These are phyloP conservation scores for Eucalyptus pauciflora DNA, from an alignment of 345 rosid genomes.

Conservation along the genomic window DNA sequence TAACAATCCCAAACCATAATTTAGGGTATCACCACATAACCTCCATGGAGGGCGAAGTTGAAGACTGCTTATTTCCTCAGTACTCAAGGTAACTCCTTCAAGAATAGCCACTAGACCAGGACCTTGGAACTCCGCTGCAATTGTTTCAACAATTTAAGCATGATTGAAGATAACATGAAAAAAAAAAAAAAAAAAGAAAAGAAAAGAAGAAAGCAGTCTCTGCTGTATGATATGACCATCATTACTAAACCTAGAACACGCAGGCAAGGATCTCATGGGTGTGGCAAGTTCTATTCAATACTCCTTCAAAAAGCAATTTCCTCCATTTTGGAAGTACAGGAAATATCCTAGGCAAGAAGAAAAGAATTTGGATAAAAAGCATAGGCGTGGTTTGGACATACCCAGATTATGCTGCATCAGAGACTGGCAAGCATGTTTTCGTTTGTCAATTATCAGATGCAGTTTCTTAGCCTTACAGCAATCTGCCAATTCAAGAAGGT, in stretches of 20 bases:
- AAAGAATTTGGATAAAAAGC: not conserved
- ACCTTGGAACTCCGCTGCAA: constrained; percentile 88
- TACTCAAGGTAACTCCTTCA: constrained; percentile 76
- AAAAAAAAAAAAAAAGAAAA: not conserved
- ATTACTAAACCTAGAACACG: not conserved
- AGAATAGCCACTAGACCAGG: constrained; percentile 81
- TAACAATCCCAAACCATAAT: constrained; percentile 86
- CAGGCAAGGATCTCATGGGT: not conserved
- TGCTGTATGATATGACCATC: not conserved
- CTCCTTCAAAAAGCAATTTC: not conserved
- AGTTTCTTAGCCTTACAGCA: constrained; percentile 76
- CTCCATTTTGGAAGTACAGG: not conserved
- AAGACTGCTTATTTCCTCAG: constrained; percentile 89
- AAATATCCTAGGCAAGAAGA: not conserved
- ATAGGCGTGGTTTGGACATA: constrained; percentile 2
- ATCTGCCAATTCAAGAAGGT: constrained; percentile 95
- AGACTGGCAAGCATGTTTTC: constrained; percentile 80
- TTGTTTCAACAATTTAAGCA: not conserved
- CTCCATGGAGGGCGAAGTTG: constrained; percentile 94
- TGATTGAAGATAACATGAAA: not conserved
- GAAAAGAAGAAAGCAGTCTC: not conserved
- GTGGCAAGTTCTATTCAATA: not conserved
- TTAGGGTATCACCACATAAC: constrained; percentile 71
- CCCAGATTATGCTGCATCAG: constrained; percentile 91
- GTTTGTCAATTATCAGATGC: constrained; percentile 78